Base-by-base conservation (phyloP, 2,329 filamentous ascomycete genomes). In the Sclerotinia spermophila region DNA sequence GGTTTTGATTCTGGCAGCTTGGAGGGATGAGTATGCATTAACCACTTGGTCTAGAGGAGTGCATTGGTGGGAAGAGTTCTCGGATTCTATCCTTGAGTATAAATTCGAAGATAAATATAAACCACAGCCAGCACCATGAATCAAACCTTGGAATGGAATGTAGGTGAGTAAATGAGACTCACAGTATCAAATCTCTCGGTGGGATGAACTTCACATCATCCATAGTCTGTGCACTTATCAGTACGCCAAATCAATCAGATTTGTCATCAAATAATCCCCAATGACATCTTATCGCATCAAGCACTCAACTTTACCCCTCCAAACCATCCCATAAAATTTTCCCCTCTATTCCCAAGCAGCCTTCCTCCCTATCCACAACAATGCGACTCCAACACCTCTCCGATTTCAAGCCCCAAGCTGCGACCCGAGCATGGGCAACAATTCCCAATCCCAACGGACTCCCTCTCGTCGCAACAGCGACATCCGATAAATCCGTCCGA, bases 381-480 rank as follows among this genome's bases (percentile, higher is more conserved):
- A 66, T 70, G 68, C 42, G 27, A 68, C 55, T 71, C 19, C 56
- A 68, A 13, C 74, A 75, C 21, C 70, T 79, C 30, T 74, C 78
- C 38, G 77, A 78, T n/a, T 79, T 79, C 69, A 78, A 77, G 64
- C 77, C 78, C 85, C 84, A 88, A 75, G 84, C 90, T 60, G 85
- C 86, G 77, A 85, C 89, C 75, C 92, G 96, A 76, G 90, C 93
- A 77, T 99, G 96, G 96, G 88, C 89, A 74, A 93, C 92, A 30
- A 84, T 90, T 71, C 92, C 94, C 1, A 96, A 99, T 79, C 94
- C 95, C 3, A 91, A 89, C 40, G 73, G 73, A 24, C 89, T 96
- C 30, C 95, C 96, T 5, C 87, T 98, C 72, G 85, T 97, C 77
- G 96, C 95, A 71, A 97, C 95, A 27, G 90, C 93, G 72, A 93